These are phyloP conservation scores for Raddia guianensis DNA, from an alignment of 176 grass and related monocot genomes.

Conservation along the genomic window DNA sequence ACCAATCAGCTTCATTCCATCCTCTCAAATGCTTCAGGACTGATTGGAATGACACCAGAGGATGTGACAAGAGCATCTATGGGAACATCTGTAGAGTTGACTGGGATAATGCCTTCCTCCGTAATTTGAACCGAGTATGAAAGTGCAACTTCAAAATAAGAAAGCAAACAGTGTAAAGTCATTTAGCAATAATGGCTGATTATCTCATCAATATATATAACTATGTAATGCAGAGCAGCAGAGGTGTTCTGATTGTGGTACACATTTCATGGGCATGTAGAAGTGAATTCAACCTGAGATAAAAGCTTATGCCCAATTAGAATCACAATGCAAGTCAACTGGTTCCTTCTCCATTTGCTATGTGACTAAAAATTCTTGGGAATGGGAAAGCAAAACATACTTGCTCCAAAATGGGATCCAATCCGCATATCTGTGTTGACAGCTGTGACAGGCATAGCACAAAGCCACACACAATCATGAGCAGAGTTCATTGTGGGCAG, in stretches of 20 bases:
- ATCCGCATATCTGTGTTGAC: conserved; percentile 7
- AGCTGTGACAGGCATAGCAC: not conserved
- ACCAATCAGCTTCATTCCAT: conserved; percentile 34
- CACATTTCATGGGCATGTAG: not conserved
- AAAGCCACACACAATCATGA: not conserved
- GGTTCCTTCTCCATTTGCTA: conserved; percentile 3
- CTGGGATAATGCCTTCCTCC: conserved; percentile 64
- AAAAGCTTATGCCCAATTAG: not conserved
- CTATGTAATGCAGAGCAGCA: not conserved
- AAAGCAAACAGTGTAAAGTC: conserved; percentile 2
- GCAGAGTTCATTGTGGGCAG: conserved; percentile 1
- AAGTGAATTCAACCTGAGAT: conserved; percentile 5
- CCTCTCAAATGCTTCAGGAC: conserved; percentile 53
- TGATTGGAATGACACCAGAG: conserved; percentile 69
- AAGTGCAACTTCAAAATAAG: conserved; percentile 70
- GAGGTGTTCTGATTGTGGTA: not conserved
- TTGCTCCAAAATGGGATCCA: not conserved
- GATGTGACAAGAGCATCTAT: conserved; percentile 78
- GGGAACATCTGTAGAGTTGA: conserved; percentile 67
- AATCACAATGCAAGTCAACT: conserved; percentile 1
- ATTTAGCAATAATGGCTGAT: conserved; percentile 7
- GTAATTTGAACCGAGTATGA: conserved; percentile 84
- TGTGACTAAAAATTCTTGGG: not conserved
- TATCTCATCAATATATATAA: not conserved
- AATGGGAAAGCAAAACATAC: not conserved